A percentile compares a stretch with the other conserved stretches of the same genome.
These are phyloP conservation scores for Cadophora malorum DNA, from an alignment of 2,329 filamentous ascomycete genomes.

Conservation along the genomic window DNA sequence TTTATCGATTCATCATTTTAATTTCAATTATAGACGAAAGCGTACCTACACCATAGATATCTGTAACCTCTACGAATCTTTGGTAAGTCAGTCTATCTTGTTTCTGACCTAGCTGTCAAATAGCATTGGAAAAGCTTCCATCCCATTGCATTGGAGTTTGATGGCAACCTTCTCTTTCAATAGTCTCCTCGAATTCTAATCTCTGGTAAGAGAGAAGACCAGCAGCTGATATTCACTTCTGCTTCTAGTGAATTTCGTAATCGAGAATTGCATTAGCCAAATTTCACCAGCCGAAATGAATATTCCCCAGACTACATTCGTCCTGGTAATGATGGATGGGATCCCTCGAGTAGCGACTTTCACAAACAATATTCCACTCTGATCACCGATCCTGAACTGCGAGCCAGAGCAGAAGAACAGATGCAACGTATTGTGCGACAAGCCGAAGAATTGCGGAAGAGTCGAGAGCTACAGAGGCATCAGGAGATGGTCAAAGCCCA, in stretches of 20 bases:
- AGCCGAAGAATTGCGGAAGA: neutral
- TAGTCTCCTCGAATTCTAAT: too few species aligned
- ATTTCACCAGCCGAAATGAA: conserved; percentile 2
- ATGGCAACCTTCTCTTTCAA: too few species aligned
- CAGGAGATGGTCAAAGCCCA: conserved; percentile 6
- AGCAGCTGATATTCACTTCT: neutral
- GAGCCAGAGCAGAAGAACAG: neutral
- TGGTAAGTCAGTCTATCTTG: neutral
- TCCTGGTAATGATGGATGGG: neutral
- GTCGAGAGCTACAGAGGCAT: neutral
- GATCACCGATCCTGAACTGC: neutral
- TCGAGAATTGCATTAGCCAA: neutral
- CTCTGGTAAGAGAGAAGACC: neutral
- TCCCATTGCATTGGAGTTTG: too few species aligned
- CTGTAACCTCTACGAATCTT: too few species aligned
- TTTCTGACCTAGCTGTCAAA: too few species aligned
- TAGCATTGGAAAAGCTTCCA: too few species aligned
- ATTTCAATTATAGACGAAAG: too few species aligned
- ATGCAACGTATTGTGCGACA: neutral
- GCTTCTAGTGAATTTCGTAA: neutral
- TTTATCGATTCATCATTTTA: neutral
- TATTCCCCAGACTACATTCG: too few species aligned
- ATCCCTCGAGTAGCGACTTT: neutral
- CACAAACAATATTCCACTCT: neutral
- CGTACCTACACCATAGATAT: too few species aligned